A percentile compares a stretch with the other conserved stretches of the same genome.
These are phyloP conservation scores for Tolypocladium amazonense DNA, from an alignment of 2,329 filamentous ascomycete genomes.

Conservation along the genomic window DNA sequence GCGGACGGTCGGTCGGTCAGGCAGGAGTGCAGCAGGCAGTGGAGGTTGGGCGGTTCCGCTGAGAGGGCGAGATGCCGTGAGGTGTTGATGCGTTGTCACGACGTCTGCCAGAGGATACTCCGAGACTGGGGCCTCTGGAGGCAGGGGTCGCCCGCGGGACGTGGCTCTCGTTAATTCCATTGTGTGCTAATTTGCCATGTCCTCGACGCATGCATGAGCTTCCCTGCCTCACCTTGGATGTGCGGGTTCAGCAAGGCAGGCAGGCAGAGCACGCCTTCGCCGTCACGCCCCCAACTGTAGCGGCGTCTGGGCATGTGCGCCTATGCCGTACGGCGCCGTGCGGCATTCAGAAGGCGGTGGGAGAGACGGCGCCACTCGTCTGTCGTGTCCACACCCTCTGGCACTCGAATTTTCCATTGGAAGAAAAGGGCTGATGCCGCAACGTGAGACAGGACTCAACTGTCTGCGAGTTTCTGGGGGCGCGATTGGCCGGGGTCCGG, in stretches of 20 bases:
- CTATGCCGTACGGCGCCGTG: not conserved
- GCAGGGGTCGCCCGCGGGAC: not conserved
- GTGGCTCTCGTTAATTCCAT: not conserved
- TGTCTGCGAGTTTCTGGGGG: not conserved
- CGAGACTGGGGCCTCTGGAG: slow-evolving; percentile 7
- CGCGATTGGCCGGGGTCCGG: not conserved
- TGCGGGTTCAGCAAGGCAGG: not conserved
- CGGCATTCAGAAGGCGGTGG: not conserved
- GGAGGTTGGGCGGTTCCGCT: slow-evolving; percentile 13
- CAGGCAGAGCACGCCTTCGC: no score
- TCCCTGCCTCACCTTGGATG: not conserved
- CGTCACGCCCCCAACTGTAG: not conserved
- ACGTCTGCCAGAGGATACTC: slow-evolving; percentile 20
- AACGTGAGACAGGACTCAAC: not conserved
- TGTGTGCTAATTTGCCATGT: not conserved
- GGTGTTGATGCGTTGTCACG: slow-evolving; percentile 41
- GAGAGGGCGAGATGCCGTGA: slow-evolving; percentile 1
- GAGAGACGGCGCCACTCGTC: not conserved
- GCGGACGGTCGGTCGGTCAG: slow-evolving; percentile 1
- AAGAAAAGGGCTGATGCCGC: not conserved
- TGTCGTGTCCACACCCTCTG: not conserved
- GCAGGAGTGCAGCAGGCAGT: slow-evolving; percentile 11
- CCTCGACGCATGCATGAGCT: not conserved
- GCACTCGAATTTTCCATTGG: not conserved
- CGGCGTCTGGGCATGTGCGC: not conserved